phyloP scores from a whole-genome alignment of 2,329 filamentous ascomycete genomes.

The Fusarium papillatum region DNA sequence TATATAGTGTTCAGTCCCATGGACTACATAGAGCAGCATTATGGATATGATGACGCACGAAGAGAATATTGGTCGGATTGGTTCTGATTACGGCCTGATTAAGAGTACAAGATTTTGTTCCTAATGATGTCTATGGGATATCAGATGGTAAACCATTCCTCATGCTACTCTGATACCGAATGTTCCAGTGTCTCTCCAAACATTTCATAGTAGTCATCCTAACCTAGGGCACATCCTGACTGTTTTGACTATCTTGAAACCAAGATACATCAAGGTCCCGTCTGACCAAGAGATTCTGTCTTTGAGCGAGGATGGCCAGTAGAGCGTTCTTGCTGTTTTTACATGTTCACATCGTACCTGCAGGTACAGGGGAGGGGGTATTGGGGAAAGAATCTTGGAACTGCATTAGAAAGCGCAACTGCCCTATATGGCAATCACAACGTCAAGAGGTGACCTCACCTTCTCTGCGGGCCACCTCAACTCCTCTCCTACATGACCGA shows the following conservation, averaged over 20 bases:
- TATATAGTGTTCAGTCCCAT: constrained; percentile 10
- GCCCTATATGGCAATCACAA: constrained; percentile 9
- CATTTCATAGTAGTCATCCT: neutral
- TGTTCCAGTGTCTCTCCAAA: neutral
- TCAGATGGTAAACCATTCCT: neutral
- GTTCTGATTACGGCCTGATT: neutral
- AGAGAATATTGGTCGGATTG: neutral
- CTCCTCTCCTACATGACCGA: constrained; percentile 20
- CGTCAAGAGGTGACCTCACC: neutral
- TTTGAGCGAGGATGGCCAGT: neutral
- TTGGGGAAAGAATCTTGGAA: neutral
- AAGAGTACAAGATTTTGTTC: neutral
- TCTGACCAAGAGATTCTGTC: neutral
- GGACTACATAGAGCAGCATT: constrained; percentile 1
- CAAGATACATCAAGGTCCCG: neutral
- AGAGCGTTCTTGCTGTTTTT: neutral
- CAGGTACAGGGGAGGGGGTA: neutral
- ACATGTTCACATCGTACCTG: neutral
- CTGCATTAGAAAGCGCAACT: constrained; percentile 1
- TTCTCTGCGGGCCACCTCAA: neutral
- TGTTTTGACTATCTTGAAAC: neutral
- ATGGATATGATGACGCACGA: constrained; percentile 9
- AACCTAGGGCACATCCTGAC: neutral
- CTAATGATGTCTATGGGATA: neutral
- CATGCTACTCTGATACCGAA: neutral